Conservation (phyloP, 352 stramenopile species). For the Phytophthora sp. region DNA sequence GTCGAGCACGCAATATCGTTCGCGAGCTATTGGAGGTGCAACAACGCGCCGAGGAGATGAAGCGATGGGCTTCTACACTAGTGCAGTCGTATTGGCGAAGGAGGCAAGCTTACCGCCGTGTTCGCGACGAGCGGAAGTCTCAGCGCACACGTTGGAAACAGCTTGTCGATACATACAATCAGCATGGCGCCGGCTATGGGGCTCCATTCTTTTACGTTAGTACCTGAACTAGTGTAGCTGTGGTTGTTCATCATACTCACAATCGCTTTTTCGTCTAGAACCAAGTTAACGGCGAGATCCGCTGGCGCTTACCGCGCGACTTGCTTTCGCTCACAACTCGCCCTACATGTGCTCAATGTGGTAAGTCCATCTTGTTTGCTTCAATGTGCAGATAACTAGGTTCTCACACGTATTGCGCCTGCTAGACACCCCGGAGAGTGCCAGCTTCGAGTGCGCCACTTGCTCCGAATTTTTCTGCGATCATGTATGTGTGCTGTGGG, state of each 20-base stretch:
- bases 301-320: slow-evolving; percentile 91
- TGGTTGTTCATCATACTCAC: not conserved
- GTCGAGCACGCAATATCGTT: slow-evolving; percentile 52
- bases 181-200: slow-evolving; percentile 66
- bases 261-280: slow-evolving; percentile 54
- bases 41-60: slow-evolving; percentile 60
- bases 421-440: slow-evolving; percentile 51
- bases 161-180: slow-evolving; percentile 86
- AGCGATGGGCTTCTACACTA: slow-evolving; percentile 67
- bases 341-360: slow-evolving; percentile 90
- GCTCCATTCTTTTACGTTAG: slow-evolving; percentile 93
- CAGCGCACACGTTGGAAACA: slow-evolving; percentile 91
- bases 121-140: slow-evolving; percentile 37
- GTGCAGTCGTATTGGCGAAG: slow-evolving; percentile 77
- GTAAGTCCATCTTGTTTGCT: slow-evolving; percentile 34
- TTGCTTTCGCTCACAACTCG: slow-evolving; percentile 80
- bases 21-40: slow-evolving; percentile 46
- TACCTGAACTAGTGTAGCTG: not conserved
- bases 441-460: slow-evolving; percentile 85
- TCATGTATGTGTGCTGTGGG: slow-evolving; percentile 32
- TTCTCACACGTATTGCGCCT: not conserved
- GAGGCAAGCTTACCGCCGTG: slow-evolving; percentile 36
- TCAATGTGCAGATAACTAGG: not conserved
- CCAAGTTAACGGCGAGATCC: slow-evolving; percentile 90
- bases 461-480: slow-evolving; percentile 94